Conservation (phyloP, 75 land plant species). For the Chamaecyparis obtusa region DNA sequence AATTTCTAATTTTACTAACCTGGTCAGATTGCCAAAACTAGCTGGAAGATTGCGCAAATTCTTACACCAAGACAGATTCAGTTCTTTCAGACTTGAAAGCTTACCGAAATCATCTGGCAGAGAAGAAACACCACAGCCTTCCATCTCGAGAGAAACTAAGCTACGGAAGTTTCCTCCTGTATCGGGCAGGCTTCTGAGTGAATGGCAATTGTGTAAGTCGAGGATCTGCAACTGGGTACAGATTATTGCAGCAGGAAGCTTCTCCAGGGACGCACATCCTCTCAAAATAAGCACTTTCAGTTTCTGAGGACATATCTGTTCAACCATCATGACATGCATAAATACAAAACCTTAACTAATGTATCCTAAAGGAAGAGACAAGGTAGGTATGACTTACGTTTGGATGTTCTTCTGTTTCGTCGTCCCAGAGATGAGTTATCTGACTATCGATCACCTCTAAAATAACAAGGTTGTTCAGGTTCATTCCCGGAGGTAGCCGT, state of each 20-base stretch:
- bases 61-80: no score
- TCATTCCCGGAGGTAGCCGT: background rate
- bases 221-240: background rate
- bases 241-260: background rate
- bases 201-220: background rate
- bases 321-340: background rate
- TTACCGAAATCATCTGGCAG: no score
- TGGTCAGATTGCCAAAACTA: no score
- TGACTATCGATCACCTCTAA: background rate
- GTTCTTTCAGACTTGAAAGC: no score
- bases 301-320: background rate
- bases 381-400: background rate
- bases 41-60: no score
- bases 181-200: background rate
- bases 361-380: background rate
- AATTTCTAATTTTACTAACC: no score
- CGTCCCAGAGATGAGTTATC: background rate
- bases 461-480: background rate
- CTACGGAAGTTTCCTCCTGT: background rate
- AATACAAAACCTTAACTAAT: background rate
- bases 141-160: constrained; percentile 4
- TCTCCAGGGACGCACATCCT: background rate
- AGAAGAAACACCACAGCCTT: no score
- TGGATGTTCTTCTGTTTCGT: background rate
- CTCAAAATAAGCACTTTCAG: background rate